Base-by-base conservation (phyloP, 202 grass and related monocot genomes). In the Schoenoplectus tabernaemontani region DNA sequence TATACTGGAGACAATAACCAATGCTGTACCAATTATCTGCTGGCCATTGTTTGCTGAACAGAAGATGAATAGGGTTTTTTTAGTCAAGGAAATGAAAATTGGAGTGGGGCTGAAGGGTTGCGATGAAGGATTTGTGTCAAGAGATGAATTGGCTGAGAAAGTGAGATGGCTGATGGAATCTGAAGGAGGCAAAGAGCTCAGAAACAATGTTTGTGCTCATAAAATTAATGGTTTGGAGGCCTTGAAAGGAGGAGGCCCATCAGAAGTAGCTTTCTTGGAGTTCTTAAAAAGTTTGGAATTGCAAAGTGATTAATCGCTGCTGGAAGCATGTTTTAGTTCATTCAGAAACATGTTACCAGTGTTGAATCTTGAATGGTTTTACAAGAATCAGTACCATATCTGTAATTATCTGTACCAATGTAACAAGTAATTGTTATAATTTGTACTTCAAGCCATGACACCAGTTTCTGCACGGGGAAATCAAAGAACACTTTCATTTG, bases 11-110 rank as follows among this genome's bases (percentile, higher is more conserved):
- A 80, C 84, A 0, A 30, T 73, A 4, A 64, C 69, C 1, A 83
- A 77, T 22, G 86, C 59, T 1, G 82, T 90, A 39, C 84, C 88
- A n/a, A 85, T 88, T 76, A 30, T 93, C 4, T 90, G 81, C 70
- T 90, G 91, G 88, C 88, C 86, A 15, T 50, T 77, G 60, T 90
- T 84, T 80, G 82, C 83, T 0, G 88, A 90, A 74, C 91, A 88
- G 84, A 79, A 70, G 81, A 34, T 90, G 59, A 93, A 90, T 51
- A 93, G 90, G 74, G 88, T 93, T 24, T 72, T 88, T 1, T 42
- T 93, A 46, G 84, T 90, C 23, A 57, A 90, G 5, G 88, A 77
- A 46, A 85, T 88, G 53, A 82, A 82, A 80, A 30, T 26, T 1
- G 86, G 72, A 0, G 84, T 88, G 59, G 78, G 79, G 28, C 63